Conservation (phyloP, 768 basidiomycete genomes). For the Lactarius psammicola region DNA sequence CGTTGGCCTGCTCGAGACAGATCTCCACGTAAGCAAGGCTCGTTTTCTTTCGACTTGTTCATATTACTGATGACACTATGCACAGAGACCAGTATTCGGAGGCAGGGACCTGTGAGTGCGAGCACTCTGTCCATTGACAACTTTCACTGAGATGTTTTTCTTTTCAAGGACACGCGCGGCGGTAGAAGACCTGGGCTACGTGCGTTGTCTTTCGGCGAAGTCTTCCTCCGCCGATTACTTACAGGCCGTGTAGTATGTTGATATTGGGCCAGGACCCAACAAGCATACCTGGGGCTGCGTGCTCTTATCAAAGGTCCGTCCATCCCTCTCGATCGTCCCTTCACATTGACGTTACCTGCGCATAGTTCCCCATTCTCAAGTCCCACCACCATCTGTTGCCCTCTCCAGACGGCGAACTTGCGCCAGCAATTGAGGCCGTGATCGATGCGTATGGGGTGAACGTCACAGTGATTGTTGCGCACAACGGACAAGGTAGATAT, state of each 20-base stretch:
- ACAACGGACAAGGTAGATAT: slow-evolving; percentile 80
- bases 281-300: slow-evolving; percentile 88
- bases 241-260: slow-evolving; percentile 59
- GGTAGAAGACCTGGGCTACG: slow-evolving; percentile 78
- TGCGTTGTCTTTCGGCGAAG: slow-evolving; percentile 41
- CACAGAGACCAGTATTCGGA: slow-evolving; percentile 70
- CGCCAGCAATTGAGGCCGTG: slow-evolving; percentile 85
- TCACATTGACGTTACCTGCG: neutral
- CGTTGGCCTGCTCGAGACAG: slow-evolving; percentile 82
- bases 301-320: slow-evolving; percentile 68
- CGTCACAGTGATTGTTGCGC: slow-evolving; percentile 81
- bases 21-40: slow-evolving; percentile 61
- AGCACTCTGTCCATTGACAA: neutral
- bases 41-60: neutral
- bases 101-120: slow-evolving; percentile 73
- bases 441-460: slow-evolving; percentile 75
- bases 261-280: slow-evolving; percentile 86
- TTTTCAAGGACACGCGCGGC: slow-evolving; percentile 66
- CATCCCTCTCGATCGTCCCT: neutral
- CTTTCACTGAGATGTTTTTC: slow-evolving; percentile 16
- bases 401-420: slow-evolving; percentile 82
- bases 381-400: slow-evolving; percentile 85
- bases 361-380: slow-evolving; percentile 82
- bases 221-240: neutral
- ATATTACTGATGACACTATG: neutral